Percentiles rank a stretch among this genome's conserved stretches.
These are phyloP conservation scores for Magnusiomyces ingens DNA, from an alignment of 1,139 yeast genomes.

Conservation along the genomic window DNA sequence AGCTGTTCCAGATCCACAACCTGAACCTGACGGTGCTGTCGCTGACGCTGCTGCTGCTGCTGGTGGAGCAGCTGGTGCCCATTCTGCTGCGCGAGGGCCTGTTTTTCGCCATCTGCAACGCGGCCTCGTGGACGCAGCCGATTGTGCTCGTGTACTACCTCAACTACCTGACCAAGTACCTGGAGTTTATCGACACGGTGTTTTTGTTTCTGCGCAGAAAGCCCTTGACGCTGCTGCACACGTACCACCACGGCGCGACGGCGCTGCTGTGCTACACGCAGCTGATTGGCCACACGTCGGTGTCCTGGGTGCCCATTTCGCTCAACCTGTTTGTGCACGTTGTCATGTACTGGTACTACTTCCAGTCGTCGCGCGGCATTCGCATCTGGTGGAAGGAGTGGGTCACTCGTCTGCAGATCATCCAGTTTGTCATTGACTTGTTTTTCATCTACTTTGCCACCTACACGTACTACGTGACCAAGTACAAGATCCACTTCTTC, in stretches of 20 bases:
- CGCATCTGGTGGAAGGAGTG: constrained; percentile 99
- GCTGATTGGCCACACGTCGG: constrained; percentile 82
- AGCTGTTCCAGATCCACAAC: constrained; percentile 76
- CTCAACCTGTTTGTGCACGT: constrained; percentile 91
- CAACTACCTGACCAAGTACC: constrained; percentile 38
- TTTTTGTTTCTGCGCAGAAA: constrained; percentile 89
- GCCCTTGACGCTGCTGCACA: constrained; percentile 78
- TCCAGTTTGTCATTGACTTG: constrained; percentile 86
- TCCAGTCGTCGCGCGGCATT: constrained; percentile 86
- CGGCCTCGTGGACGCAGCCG: constrained; percentile 76
- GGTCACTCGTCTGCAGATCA: constrained; percentile 95
- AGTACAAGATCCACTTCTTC: constrained; percentile 41
- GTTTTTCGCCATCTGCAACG: constrained; percentile 77
- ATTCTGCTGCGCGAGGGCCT: constrained; percentile 71
- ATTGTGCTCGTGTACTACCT: constrained; percentile 68
- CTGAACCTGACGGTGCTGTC: constrained; percentile 66
- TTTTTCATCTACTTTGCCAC: constrained; percentile 89
- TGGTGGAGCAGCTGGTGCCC: constrained; percentile 82
- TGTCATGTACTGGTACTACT: constrained; percentile 97
- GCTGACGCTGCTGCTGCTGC: constrained; percentile 55
- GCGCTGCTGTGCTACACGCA: constrained; percentile 94
- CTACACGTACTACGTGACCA: constrained; percentile 44
- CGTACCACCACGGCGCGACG: constrained; percentile 98
- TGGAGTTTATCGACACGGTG: constrained; percentile 86
- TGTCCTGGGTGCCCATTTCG: constrained; percentile 88